Evolutionary conservation across 352 stramenopile genomes (phyloP).

Genomic region (Phytophthora niederhauseri): DNA sequence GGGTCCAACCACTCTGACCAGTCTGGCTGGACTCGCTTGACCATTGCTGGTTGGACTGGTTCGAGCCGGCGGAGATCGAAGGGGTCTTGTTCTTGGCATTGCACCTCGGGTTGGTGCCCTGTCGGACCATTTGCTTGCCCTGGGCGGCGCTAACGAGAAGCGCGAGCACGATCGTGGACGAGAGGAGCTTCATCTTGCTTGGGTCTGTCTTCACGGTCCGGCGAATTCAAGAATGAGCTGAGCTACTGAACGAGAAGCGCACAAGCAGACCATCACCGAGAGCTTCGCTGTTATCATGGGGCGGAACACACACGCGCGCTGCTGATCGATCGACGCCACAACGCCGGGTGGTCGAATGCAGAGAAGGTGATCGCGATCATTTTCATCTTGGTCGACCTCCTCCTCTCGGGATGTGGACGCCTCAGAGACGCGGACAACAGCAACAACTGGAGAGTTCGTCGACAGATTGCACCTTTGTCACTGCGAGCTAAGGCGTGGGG

Average conservation of each 20-base stretch:
- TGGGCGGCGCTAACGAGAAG: constrained; percentile 16
- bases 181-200: constrained; percentile 30
- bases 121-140: constrained; percentile 14
- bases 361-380: constrained; percentile 24
- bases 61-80: constrained; percentile 10
- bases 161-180: constrained; percentile 21
- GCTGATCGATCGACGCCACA: constrained; percentile 6
- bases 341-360: constrained; percentile 20
- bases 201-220: background rate
- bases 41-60: constrained; percentile 15
- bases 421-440: background rate
- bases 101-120: constrained; percentile 27
- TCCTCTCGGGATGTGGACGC: constrained; percentile 20
- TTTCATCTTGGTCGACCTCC: constrained; percentile 26
- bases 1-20: constrained; percentile 14
- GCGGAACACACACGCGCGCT: constrained; percentile 6
- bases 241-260: background rate
- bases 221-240: constrained; percentile 21
- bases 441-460: background rate
- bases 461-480: constrained; percentile 20
- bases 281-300: constrained; percentile 4
- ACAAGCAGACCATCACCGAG: background rate
- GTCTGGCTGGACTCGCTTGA: constrained; percentile 14
- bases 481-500: background rate
- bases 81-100: constrained; percentile 22